Conservation (phyloP, 352 stramenopile species). For the Phytophthora crassamura region DNA sequence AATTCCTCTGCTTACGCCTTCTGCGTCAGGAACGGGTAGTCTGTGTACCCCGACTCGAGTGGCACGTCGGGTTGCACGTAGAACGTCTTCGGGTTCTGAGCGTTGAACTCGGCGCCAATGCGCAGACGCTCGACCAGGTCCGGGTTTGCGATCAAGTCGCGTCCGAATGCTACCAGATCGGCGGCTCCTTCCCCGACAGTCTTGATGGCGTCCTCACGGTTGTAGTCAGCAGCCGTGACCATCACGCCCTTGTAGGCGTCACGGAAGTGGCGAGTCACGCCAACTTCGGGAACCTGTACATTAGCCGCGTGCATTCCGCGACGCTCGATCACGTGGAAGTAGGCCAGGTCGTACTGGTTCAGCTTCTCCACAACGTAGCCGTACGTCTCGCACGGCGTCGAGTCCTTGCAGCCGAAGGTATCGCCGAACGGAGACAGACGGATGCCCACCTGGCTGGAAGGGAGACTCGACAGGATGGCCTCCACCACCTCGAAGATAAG, state of each 20-base stretch:
- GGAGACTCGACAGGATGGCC: conserved; percentile 25
- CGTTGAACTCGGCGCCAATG: conserved; percentile 35
- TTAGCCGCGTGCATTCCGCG: conserved; percentile 31
- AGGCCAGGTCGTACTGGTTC: conserved; percentile 46
- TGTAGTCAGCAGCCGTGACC: conserved; percentile 45
- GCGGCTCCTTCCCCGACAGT: conserved; percentile 39
- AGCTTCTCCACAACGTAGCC: conserved; percentile 37
- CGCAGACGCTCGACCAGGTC: conserved; percentile 51
- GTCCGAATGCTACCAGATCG: conserved; percentile 54
- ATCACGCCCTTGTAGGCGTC: conserved; percentile 52
- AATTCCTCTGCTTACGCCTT: conserved; percentile 1
- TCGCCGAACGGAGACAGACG: conserved; percentile 39
- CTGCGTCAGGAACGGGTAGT: conserved; percentile 35
- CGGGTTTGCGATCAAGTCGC: conserved; percentile 61
- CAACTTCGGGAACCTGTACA: conserved; percentile 31
- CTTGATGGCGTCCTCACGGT: conserved; percentile 32
- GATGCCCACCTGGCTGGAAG: conserved; percentile 33
- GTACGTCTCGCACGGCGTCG: conserved; percentile 42
- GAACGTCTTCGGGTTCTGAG: conserved; percentile 32
- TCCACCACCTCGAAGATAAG: conserved; percentile 76
- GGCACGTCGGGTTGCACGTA: conserved; percentile 31
- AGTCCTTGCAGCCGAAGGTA: conserved; percentile 43
- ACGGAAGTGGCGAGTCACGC: conserved; percentile 48
- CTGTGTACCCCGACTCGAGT: conserved; percentile 39
- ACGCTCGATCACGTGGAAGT: conserved; percentile 56